These are phyloP conservation scores for Isatis tinctoria DNA, from an alignment of 345 rosid genomes.

Conservation along the genomic window DNA sequence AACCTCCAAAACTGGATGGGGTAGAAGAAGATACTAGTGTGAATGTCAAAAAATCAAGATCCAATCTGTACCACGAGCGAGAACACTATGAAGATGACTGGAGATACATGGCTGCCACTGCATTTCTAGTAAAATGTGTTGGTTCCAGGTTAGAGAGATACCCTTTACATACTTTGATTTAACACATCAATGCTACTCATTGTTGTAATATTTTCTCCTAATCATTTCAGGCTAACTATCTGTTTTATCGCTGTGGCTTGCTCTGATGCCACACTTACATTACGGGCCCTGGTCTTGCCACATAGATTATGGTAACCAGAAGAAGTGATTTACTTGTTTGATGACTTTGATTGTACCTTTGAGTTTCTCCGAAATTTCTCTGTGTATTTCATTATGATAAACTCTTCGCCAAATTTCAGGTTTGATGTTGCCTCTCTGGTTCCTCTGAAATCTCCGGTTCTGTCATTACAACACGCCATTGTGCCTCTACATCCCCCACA, in stretches of 20 bases:
- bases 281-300: conserved; percentile 82
- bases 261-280: conserved; percentile 84
- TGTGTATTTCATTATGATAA: background rate
- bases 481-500: conserved; percentile 40
- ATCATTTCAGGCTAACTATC: conserved; percentile 59
- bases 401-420: conserved; percentile 40
- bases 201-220: background rate
- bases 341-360: conserved; percentile 1
- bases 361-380: background rate
- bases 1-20: conserved; percentile 23
- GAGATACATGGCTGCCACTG: conserved; percentile 93
- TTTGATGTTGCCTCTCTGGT: conserved; percentile 78
- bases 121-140: conserved; percentile 71
- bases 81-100: conserved; percentile 78
- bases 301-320: conserved; percentile 73
- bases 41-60: conserved; percentile 22
- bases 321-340: conserved; percentile 1
- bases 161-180: background rate
- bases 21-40: conserved; percentile 17
- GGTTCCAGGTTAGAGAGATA: conserved; percentile 62
- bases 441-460: conserved; percentile 64
- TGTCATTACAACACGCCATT: conserved; percentile 68
- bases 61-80: conserved; percentile 21
- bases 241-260: conserved; percentile 84
- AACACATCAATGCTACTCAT: background rate